phyloP scores from a whole-genome alignment of 805 yeast species.

The Wilhelminamyces savonicus region DNA sequence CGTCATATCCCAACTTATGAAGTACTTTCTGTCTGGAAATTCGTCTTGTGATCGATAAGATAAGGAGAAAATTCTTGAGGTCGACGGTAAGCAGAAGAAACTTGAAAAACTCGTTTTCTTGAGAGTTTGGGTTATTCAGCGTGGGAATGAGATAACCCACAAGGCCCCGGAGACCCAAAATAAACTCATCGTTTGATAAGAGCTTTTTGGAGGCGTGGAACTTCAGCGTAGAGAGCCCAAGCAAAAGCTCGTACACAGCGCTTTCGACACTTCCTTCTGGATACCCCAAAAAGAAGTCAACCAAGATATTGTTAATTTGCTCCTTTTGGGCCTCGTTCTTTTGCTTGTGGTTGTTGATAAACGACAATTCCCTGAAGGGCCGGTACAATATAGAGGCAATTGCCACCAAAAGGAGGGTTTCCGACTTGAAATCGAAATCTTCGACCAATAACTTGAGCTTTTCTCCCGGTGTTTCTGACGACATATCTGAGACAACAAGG shows the following conservation, averaged over 20 bases:
- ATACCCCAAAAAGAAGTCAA: conserved; percentile 1
- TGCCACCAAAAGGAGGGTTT: conserved; percentile 17
- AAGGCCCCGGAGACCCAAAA: conserved; percentile 3
- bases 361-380: conserved; percentile 21
- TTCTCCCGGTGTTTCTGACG: conserved; percentile 1
- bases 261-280: background rate
- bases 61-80: conserved; percentile 22
- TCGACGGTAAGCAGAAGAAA: conserved; percentile 22
- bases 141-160: conserved; percentile 10
- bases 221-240: conserved; percentile 15
- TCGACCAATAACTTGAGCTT: conserved; percentile 1
- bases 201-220: conserved; percentile 9
- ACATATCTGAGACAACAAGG: conserved; percentile 4
- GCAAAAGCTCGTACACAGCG: conserved; percentile 8
- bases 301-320: too few relatives aligned
- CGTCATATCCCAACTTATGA: conserved; percentile 20
- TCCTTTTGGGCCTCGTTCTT: too few relatives aligned
- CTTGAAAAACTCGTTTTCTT: conserved; percentile 9
- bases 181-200: conserved; percentile 4
- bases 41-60: conserved; percentile 18
- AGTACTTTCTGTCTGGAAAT: conserved; percentile 18
- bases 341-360: conserved; percentile 5
- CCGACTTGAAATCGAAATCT: conserved; percentile 8
- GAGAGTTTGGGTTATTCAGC: background rate
- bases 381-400: conserved; percentile 18